Evolutionary conservation across 257 asterid species (phyloP), one percentile per base, ranked within the genome.

Genomic region (Solanum ossicruentum): DNA sequence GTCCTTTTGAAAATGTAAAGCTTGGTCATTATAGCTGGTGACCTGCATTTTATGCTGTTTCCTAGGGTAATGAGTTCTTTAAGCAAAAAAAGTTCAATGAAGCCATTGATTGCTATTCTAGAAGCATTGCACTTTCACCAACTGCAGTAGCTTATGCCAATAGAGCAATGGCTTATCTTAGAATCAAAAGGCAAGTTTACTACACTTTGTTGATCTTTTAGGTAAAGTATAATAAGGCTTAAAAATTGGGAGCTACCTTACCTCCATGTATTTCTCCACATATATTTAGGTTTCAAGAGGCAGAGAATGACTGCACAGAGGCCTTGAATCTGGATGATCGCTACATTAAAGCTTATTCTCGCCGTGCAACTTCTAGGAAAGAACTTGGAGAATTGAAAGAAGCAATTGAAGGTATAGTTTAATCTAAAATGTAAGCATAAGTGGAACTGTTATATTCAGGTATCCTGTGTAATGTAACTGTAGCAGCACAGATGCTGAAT

Each of bases 131-230:
- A 41, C 90, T 97, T 81, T 92, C 94, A 32, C 99, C 98, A 78
- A 93, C 98, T 85, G 98, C 98, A 54, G 98, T 95, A 70, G 94
- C 97, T 85, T 93, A 92, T 89, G 99, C 98, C 61, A 95, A 97
- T 87, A 90, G 99, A 88, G 99, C 98, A 77, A 97, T 97, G 99
- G 96, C 99, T 75, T 97, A 91, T 86, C 88, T 97, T 85, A 97
- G 92, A 91, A 84, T 94, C 84, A 93, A 89, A 91, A 95, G 98
- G 99, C 89, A 91, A 72, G 88, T 80, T 82, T 85, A 39, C 28
- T 51, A 51, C 70, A 20, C 65, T 86, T 80, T 54, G 77, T 69
- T 47, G 13, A 39, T 23, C 63, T 67, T 57, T 83, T 56, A 66
- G 81, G 12, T 43, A 10, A 56, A 66, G 41, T 66, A n/a, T 41